A percentile compares a stretch with the other conserved stretches of the same genome.
Conservation (phyloP, 768 basidiomycete species). For the Aureoboletus auriporus region DNA sequence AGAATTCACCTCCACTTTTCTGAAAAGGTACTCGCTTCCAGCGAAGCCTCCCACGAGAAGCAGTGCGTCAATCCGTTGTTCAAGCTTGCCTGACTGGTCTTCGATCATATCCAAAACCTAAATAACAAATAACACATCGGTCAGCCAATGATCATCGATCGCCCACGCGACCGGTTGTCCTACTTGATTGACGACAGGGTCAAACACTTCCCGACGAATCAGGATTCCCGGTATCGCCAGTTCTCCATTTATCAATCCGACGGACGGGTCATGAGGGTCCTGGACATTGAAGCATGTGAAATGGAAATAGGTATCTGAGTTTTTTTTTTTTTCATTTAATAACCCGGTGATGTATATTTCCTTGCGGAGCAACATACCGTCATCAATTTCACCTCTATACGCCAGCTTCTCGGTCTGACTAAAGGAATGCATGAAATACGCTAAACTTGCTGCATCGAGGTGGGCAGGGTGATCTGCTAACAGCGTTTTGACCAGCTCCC, state of each 20-base stretch:
- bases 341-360: not conserved
- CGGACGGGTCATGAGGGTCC: constrained; percentile 74
- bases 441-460: constrained; percentile 74
- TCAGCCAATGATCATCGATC: constrained; percentile 6
- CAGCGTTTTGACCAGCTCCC: constrained; percentile 73
- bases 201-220: constrained; percentile 80
- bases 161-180: constrained; percentile 14
- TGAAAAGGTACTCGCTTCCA: constrained; percentile 80
- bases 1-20: constrained; percentile 63
- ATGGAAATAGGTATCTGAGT: constrained; percentile 73
- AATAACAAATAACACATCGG: not conserved
- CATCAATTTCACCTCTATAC: constrained; percentile 70
- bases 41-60: constrained; percentile 90
- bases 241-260: constrained; percentile 81
- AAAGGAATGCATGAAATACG: constrained; percentile 87
- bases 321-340: constrained; percentile 6
- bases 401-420: constrained; percentile 84
- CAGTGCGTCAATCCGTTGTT: constrained; percentile 75
- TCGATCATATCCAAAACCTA: constrained; percentile 79
- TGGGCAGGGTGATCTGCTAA: constrained; percentile 83
- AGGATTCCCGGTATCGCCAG: constrained; percentile 78
- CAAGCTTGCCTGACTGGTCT: constrained; percentile 62
- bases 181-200: constrained; percentile 80
- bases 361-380: constrained; percentile 42
- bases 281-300: constrained; percentile 90